Evolutionary conservation across 306 rosid species (phyloP), one percentile per base, ranked within the genome.

Genomic region (Trichosanthes truncata): DNA sequence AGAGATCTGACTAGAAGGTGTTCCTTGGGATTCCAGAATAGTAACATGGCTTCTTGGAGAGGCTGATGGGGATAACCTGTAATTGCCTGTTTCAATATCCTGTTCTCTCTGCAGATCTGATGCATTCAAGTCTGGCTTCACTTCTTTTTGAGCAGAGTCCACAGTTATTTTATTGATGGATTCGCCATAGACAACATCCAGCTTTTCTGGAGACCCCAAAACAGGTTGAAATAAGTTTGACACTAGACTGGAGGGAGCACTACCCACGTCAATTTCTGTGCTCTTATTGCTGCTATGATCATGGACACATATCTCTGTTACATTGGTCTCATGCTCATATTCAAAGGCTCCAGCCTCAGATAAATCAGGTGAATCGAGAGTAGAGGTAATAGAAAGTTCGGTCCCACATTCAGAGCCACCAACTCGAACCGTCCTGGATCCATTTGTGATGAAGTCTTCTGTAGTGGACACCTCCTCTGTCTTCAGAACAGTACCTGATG

Each of bases 1-100:
- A 5, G 99, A 95, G 78, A 91, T 80, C 90, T 88, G 96, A 88
- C 98, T 95, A n/a, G 91, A 90, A 80, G 98, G 97, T 26, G 98
- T 95, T 74, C 93, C 98, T 82, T 95, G 97, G 33, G 97, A 90
- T 81, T 93, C 99, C 5, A 90, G 87, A 69, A 83, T 73, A 38
- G 97, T 89, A 49, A 87, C 68, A 78, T 87, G 93, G 81, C 97
- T 92, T 84, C 87, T 85, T 11, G 97, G 95, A 80, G 97, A 91
- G 81, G 92, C 97, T 84, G 87, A 90, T 1, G 92, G 90, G 55
- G 97, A 84, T 46, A 69, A 74, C 41, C 79, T 86, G 78, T 83
- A 89, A 48, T 38, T 63, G 59, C 65, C 85, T 26, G 81, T 69
- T 80, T 80, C 87, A 25, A 68, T 52, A 78, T 82, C 71, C 55